A percentile compares a stretch with the other conserved stretches of the same genome.
phyloP scores from a whole-genome alignment of 179 eudicot species.

The Sideroxylon spinosum region DNA sequence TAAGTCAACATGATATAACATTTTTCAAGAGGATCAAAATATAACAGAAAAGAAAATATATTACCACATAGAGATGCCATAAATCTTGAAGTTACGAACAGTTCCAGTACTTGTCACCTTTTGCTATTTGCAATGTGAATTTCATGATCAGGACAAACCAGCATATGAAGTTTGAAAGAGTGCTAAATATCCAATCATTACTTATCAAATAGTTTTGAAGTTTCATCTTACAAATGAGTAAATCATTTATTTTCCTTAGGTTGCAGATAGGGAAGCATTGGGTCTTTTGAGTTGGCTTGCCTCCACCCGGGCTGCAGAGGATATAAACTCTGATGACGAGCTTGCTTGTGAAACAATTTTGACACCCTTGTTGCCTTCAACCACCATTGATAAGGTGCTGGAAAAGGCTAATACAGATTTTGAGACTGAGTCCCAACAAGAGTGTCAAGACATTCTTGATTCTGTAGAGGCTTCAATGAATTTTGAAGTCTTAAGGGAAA shows the following conservation, averaged over 20 bases:
- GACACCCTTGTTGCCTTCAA: constrained; percentile 69
- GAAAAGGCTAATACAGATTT: constrained; percentile 72
- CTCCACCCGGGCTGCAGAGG: constrained; percentile 87
- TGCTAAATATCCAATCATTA: no score
- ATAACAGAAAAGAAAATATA: neutral
- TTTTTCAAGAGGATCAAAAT: neutral
- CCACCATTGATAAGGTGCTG: constrained; percentile 58
- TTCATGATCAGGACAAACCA: neutral
- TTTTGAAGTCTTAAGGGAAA: constrained; percentile 32
- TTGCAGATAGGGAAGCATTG: constrained; percentile 60
- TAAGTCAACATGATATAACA: neutral
- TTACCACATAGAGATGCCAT: neutral
- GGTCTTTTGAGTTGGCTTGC: constrained; percentile 92
- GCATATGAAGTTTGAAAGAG: neutral
- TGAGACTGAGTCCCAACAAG: constrained; percentile 82
- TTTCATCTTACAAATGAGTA: neutral
- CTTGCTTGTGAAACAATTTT: constrained; percentile 61
- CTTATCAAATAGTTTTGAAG: neutral
- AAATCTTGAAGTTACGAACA: neutral
- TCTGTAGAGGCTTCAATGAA: constrained; percentile 43
- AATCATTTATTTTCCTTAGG: constrained; percentile 33
- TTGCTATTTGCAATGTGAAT: neutral
- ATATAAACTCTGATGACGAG: constrained; percentile 88
- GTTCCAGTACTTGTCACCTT: neutral
- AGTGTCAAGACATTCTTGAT: constrained; percentile 97